These are phyloP conservation scores for Colletotrichum cuscutae DNA, from an alignment of 2,329 filamentous ascomycete genomes.

Conservation along the genomic window DNA sequence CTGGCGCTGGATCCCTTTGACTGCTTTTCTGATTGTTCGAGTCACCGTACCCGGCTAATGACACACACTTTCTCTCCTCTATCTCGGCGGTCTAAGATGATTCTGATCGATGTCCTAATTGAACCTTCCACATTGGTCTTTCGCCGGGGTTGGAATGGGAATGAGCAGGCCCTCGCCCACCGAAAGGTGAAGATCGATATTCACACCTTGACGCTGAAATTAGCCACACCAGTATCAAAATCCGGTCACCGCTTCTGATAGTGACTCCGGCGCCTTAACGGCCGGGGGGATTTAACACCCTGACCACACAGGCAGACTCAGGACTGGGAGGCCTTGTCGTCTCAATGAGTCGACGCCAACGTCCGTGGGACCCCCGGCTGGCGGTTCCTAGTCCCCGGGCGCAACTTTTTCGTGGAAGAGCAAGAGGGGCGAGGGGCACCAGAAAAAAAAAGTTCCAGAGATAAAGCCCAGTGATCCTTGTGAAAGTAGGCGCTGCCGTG, in stretches of 20 bases:
- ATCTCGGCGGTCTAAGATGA: background rate
- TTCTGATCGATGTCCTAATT: background rate
- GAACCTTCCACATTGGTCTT: constrained; percentile 18
- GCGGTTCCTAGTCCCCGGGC: constrained; percentile 27
- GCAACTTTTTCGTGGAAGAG: background rate
- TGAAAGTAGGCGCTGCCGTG: constrained; percentile 22
- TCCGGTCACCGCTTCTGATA: constrained; percentile 15
- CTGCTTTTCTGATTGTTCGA: constrained; percentile 24
- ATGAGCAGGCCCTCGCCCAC: background rate
- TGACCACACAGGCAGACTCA: background rate
- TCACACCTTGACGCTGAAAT: constrained; percentile 19
- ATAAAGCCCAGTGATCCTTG: constrained; percentile 14
- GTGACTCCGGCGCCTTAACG: background rate
- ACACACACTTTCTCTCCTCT: constrained; percentile 13
- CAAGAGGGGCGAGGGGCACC: background rate
- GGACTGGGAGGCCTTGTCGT: constrained; percentile 28
- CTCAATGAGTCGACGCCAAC: constrained; percentile 29
- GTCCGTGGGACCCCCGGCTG: constrained; percentile 29
- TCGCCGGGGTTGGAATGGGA: background rate
- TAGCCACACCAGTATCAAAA: constrained; percentile 19
- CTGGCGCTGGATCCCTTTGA: constrained; percentile 3
- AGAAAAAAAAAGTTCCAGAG: background rate
- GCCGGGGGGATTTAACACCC: background rate
- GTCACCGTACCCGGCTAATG: background rate
- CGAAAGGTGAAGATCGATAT: constrained; percentile 5